These are phyloP conservation scores for Phlyctochytrium bullatum DNA, from an alignment of 192 early-diverging fungal species.

Conservation along the genomic window DNA sequence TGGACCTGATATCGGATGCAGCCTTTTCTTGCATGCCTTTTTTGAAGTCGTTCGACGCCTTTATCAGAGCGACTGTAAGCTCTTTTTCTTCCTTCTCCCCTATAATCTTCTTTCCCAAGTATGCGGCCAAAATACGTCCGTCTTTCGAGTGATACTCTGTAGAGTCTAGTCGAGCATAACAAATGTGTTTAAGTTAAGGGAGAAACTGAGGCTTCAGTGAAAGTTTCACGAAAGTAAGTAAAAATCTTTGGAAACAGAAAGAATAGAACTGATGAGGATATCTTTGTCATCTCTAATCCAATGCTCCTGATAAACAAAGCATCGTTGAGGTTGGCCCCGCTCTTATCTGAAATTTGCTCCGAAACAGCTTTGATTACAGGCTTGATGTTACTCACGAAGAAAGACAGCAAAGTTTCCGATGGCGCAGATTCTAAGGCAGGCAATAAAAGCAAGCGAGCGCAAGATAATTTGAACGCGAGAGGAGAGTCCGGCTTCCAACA, in stretches of 20 bases:
- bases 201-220: too few relatives aligned
- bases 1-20: not conserved
- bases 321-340: conserved; percentile 20
- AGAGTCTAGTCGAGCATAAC: not conserved
- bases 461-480: too few relatives aligned
- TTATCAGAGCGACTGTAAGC: conserved; percentile 17
- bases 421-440: conserved; percentile 50
- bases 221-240: too few relatives aligned
- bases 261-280: too few relatives aligned
- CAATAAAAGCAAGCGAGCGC: conserved; percentile 42
- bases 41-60: conserved; percentile 25
- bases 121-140: conserved; percentile 17
- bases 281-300: conserved; percentile 47
- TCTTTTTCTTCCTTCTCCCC: conserved; percentile 20
- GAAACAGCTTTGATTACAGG: conserved; percentile 51
- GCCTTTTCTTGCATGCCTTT: not conserved
- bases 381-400: conserved; percentile 49
- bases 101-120: not conserved
- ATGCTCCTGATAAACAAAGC: conserved; percentile 40
- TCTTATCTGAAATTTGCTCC: conserved; percentile 18
- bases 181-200: not conserved
- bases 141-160: conserved; percentile 14
- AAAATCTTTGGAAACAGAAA: too few relatives aligned
- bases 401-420: conserved; percentile 37
- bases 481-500: too few relatives aligned